These are phyloP conservation scores for Volvox reticuliferus DNA, from an alignment of 139 green algal species.

Conservation along the genomic window DNA sequence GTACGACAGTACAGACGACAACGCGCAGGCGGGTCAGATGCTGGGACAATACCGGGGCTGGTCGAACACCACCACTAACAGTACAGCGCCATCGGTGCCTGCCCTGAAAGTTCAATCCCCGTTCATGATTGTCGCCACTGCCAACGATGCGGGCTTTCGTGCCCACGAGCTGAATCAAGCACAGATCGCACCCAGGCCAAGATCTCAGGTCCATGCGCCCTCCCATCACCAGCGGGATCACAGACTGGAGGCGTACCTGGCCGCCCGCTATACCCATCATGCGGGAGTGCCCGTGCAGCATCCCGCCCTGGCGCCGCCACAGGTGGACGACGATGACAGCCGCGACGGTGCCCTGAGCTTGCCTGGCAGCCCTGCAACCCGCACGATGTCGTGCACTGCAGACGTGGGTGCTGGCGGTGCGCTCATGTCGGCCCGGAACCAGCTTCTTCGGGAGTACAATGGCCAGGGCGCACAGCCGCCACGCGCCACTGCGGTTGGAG, in stretches of 20 bases:
- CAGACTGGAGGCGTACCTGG: background rate
- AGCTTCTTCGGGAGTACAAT: background rate
- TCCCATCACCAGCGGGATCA: background rate
- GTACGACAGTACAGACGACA: conserved; percentile 39
- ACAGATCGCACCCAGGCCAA: background rate
- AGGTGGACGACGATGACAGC: background rate
- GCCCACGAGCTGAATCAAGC: no score
- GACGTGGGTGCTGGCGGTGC: background rate
- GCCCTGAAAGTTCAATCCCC: no score
- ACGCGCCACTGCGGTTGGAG: background rate
- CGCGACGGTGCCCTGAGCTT: background rate
- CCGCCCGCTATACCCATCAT: background rate
- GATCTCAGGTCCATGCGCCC: background rate
- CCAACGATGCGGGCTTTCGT: no score
- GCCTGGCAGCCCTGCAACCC: background rate
- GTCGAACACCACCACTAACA: background rate
- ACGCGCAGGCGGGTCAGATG: background rate
- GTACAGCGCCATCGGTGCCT: background rate
- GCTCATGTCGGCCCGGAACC: background rate
- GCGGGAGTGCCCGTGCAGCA: background rate
- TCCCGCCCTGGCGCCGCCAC: background rate
- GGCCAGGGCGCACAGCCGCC: background rate
- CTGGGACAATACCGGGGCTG: background rate
- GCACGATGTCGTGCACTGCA: background rate
- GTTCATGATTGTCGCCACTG: no score